phyloP scores from a whole-genome alignment of 805 yeast species.

The Debaryomyces castellii region DNA sequence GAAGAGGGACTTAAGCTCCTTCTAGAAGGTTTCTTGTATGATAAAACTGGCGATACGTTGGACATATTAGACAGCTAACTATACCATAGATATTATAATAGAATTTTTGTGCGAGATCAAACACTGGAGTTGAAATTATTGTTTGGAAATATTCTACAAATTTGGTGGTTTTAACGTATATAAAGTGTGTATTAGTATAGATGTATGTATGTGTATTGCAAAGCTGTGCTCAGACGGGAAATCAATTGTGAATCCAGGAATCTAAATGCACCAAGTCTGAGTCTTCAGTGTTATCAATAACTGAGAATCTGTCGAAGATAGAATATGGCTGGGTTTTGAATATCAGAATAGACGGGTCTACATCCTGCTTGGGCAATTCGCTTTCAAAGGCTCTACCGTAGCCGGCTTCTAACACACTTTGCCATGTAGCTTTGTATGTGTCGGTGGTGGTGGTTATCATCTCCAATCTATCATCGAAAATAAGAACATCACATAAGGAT shows the following conservation, averaged over 20 bases:
- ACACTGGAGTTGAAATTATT: no score
- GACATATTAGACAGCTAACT: no score
- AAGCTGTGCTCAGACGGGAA: neutral
- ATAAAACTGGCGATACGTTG: slow-evolving; percentile 18
- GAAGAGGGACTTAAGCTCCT: slow-evolving; percentile 1
- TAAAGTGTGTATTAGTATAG: neutral
- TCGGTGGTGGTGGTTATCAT: slow-evolving; percentile 50
- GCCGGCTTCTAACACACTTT: slow-evolving; percentile 72
- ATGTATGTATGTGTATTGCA: neutral
- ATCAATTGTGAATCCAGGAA: slow-evolving; percentile 27
- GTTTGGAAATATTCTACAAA: no score
- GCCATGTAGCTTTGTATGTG: slow-evolving; percentile 80
- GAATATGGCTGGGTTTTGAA: slow-evolving; percentile 19
- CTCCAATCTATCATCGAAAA: slow-evolving; percentile 84
- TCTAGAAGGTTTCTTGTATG: slow-evolving; percentile 26
- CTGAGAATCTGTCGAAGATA: slow-evolving; percentile 30
- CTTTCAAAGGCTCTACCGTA: slow-evolving; percentile 39
- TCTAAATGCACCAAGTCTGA: slow-evolving; percentile 34
- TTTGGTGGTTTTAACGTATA: neutral
- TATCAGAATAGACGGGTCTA: slow-evolving; percentile 5
- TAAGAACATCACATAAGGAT: slow-evolving; percentile 81
- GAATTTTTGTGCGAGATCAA: neutral
- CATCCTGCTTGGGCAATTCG: slow-evolving; percentile 10
- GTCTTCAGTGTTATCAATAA: slow-evolving; percentile 26
- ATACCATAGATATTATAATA: no score